A percentile compares a stretch with the other conserved stretches of the same genome.
Conservation (phyloP, 805 yeast species). For the Metschnikowia matae region DNA sequence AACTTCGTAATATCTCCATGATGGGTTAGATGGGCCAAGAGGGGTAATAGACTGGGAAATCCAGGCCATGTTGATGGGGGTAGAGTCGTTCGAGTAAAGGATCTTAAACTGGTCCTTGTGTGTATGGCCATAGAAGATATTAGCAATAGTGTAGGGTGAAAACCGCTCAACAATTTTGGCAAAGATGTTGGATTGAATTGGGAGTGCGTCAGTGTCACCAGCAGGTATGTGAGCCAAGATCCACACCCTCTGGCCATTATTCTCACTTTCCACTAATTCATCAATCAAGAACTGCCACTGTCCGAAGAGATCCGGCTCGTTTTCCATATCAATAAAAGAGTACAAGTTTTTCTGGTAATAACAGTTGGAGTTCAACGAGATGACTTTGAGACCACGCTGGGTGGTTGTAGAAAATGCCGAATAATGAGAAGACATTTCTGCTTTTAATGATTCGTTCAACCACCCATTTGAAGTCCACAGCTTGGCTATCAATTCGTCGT, state of each 20-base stretch:
- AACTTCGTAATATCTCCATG: slow-evolving; percentile 69
- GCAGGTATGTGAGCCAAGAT: slow-evolving; percentile 65
- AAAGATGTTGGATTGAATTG: slow-evolving; percentile 55
- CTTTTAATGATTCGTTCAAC: slow-evolving; percentile 25
- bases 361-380: slow-evolving; percentile 55
- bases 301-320: slow-evolving; percentile 59
- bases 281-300: slow-evolving; percentile 56
- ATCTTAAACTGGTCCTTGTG: slow-evolving; percentile 66
- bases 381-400: slow-evolving; percentile 39
- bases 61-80: slow-evolving; percentile 56
- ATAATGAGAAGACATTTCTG: slow-evolving; percentile 44
- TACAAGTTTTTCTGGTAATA: slow-evolving; percentile 59
- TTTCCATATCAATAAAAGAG: slow-evolving; percentile 49
- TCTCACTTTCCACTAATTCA: slow-evolving; percentile 60
- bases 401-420: slow-evolving; percentile 60
- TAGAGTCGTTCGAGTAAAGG: slow-evolving; percentile 43
- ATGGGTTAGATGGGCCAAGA: slow-evolving; percentile 55
- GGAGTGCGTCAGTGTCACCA: slow-evolving; percentile 52
- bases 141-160: slow-evolving; percentile 65
- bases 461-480: slow-evolving; percentile 37
- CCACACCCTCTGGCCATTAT: slow-evolving; percentile 64
- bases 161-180: slow-evolving; percentile 59
- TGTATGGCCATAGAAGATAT: slow-evolving; percentile 67
- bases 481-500: slow-evolving; percentile 34
- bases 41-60: slow-evolving; percentile 67